phyloP scores from a whole-genome alignment of 768 basidiomycete species.

The Pulveroboletus sp. region DNA sequence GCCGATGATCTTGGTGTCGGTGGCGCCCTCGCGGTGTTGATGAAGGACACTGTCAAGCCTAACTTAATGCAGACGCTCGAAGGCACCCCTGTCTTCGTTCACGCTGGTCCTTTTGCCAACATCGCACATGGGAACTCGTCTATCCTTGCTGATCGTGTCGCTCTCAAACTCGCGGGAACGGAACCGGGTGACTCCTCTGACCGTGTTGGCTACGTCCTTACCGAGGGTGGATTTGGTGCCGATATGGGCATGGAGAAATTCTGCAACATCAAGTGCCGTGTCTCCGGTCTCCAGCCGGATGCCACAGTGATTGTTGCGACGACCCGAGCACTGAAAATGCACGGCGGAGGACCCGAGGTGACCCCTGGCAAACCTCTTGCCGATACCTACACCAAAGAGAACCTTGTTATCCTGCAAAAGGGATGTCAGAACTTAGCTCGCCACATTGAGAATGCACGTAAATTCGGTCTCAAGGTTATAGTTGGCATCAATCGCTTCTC shows the following conservation, averaged over 20 bases:
- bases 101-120: slow-evolving; percentile 98
- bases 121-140: slow-evolving; percentile 99
- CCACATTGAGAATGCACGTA: slow-evolving; percentile 93
- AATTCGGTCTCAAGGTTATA: slow-evolving; percentile 95
- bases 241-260: slow-evolving; percentile 99
- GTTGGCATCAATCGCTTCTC: slow-evolving; percentile 94
- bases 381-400: slow-evolving; percentile 92
- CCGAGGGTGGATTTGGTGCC: slow-evolving; percentile 97
- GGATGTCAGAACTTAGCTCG: slow-evolving; percentile 91
- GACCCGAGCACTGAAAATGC: slow-evolving; percentile 98
- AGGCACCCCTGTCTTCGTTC: slow-evolving; percentile 98
- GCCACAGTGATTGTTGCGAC: slow-evolving; percentile 96
- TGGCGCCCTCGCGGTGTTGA: slow-evolving; percentile 91
- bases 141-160: slow-evolving; percentile 95
- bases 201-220: slow-evolving; percentile 91
- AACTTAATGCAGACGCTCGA: slow-evolving; percentile 98
- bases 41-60: slow-evolving; percentile 99
- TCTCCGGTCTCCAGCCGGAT: slow-evolving; percentile 90
- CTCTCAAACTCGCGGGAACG: slow-evolving; percentile 93
- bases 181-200: slow-evolving; percentile 85
- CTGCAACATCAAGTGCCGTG: slow-evolving; percentile 98
- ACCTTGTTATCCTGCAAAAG: slow-evolving; percentile 83
- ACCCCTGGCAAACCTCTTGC: slow-evolving; percentile 93
- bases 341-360: slow-evolving; percentile 96
- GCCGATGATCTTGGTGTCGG: slow-evolving; percentile 96